phyloP scores from a whole-genome alignment of 306 rosid genomes.

The Hylodesmum podocarpum region DNA sequence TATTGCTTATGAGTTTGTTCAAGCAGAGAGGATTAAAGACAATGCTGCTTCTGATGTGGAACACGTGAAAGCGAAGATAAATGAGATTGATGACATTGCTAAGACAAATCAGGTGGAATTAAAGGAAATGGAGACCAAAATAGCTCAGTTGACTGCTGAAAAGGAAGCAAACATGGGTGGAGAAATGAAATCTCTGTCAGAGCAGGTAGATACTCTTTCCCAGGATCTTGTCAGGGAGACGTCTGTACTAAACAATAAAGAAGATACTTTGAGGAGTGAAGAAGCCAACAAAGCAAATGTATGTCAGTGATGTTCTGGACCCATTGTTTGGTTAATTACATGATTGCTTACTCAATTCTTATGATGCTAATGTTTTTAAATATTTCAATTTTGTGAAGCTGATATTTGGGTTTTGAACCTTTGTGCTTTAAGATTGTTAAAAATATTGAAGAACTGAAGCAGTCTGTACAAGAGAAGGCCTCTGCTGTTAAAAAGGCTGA shows the following conservation, averaged over 20 bases:
- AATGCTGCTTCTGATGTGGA: constrained; percentile 73
- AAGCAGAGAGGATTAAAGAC: constrained; percentile 75
- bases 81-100: constrained; percentile 57
- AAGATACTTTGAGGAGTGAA: constrained; percentile 79
- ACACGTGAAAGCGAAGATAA: constrained; percentile 66
- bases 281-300: constrained; percentile 75
- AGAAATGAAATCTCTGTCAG: constrained; percentile 78
- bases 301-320: constrained; percentile 23
- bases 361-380: constrained; percentile 11
- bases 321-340: constrained; percentile 10
- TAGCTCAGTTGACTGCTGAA: constrained; percentile 68
- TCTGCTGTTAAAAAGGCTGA: constrained; percentile 78
- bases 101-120: constrained; percentile 49
- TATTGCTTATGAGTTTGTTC: constrained; percentile 77
- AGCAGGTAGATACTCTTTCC: constrained; percentile 68
- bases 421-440: constrained; percentile 53
- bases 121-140: constrained; percentile 72
- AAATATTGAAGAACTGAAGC: constrained; percentile 79
- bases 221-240: constrained; percentile 81
- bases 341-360: not conserved
- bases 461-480: constrained; percentile 68
- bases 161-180: constrained; percentile 94
- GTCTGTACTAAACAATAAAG: constrained; percentile 65
- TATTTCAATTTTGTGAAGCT: constrained; percentile 19
- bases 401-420: constrained; percentile 31